Evolutionary conservation across 768 basidiomycete species (phyloP), one percentile per base, ranked within the genome.

Genomic region (Trametes punicea): DNA sequence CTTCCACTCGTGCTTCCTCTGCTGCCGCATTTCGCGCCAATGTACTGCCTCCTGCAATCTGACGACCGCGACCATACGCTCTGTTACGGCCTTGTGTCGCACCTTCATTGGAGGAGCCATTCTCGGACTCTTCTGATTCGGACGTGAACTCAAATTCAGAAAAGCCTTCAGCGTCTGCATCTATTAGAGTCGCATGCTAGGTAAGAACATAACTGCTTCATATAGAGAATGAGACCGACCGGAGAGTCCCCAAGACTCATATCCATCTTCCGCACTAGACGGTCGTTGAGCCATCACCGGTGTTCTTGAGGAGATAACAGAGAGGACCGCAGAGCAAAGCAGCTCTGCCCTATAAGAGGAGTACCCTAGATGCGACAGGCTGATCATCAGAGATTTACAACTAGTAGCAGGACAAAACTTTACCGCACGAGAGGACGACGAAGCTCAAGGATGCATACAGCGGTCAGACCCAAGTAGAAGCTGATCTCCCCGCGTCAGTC

Each of bases 1-100:
- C 64, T 50, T 76, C 71, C 0, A 55, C 64, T 8, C 51, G 51
- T 5, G 53, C 29, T 13, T 59, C 59, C 2, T 59, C 63, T 15
- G 51, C 54, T 2, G 52, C 50, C 9, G 36, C 56, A 5, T 49
- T 52, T n/a, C 21, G 33, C 3, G 33, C 1, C 16, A 38, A 27
- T 0, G 30, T 20, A 11, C 42, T 26, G 16, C 20, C 23, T 4
- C 4, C 41, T 5, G 25, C 4, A 2, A 18, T 9, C 10, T 30
- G 45, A 16, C 23, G 6, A 10, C 8, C 11, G 23, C 6, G 29
- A 6, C 39, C n/a, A 16, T 38, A 27, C 10, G 25, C 8, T 11
- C 20, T 10, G 25, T 49, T 59, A 4, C 51, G 54, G 0, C 44
- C 58, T 8, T 34, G 44, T 11, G 20, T 16, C 1, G 18, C 16